phyloP scores from a whole-genome alignment of 2,329 filamentous ascomycete species.

The Phaeoacremonium minimum region DNA sequence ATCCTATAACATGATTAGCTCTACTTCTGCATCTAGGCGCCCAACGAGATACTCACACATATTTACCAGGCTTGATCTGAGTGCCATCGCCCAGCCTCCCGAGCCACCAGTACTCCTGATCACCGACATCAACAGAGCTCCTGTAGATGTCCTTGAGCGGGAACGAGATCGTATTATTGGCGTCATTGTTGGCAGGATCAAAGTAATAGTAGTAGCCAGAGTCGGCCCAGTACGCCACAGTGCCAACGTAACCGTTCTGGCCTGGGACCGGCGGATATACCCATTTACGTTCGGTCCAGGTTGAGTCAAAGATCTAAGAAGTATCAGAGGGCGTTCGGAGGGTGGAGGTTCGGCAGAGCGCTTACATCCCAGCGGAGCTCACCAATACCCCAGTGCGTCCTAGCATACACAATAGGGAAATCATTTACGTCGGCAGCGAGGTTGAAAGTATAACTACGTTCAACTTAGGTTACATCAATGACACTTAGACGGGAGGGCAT shows the following conservation, averaged over 20 bases:
- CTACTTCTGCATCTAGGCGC: background rate
- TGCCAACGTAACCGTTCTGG: conserved; percentile 12
- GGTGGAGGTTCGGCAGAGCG: background rate
- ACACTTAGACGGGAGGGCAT: background rate
- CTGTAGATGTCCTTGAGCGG: conserved; percentile 4
- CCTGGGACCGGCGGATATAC: conserved; percentile 20
- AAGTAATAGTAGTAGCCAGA: conserved; percentile 3
- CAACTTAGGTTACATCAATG: background rate
- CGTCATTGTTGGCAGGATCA: conserved; percentile 3
- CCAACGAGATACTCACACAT: conserved; percentile 2
- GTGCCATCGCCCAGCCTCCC: conserved; percentile 5
- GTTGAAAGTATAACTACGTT: conserved; percentile 18
- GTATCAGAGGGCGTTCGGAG: background rate
- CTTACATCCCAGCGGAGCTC: conserved; percentile 20
- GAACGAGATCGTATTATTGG: conserved; percentile 3
- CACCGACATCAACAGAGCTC: conserved; percentile 1
- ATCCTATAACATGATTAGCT: background rate
- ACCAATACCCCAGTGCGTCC: conserved; percentile 15
- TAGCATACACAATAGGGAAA: conserved; percentile 15
- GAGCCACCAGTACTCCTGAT: conserved; percentile 7
- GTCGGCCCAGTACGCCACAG: conserved; percentile 5
- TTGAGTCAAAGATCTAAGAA: conserved; percentile 15
- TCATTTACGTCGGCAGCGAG: conserved; percentile 14
- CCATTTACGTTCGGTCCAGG: conserved; percentile 19
- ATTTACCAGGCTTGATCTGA: conserved; percentile 3